Conservation (phyloP, 2,329 filamentous ascomycete genomes). For the Drechslerella dactyloides region DNA sequence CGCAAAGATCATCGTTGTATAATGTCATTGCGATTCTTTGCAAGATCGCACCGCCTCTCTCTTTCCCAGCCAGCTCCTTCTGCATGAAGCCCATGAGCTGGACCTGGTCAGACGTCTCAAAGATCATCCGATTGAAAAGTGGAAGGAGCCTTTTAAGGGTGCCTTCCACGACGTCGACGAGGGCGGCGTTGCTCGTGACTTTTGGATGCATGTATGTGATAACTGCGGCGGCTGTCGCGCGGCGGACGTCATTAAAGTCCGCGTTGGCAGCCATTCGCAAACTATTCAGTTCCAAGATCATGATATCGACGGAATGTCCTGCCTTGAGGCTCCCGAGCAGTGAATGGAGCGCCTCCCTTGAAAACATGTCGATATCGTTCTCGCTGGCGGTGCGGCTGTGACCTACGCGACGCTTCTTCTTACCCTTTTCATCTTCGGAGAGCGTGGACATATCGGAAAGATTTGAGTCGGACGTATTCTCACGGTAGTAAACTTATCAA, state of each 20-base stretch:
- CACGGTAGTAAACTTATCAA: constrained; percentile 9
- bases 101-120: constrained; percentile 74
- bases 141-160: constrained; percentile 68
- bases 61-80: constrained; percentile 72
- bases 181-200: constrained; percentile 67
- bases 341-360: constrained; percentile 52
- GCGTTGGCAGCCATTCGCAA: constrained; percentile 91
- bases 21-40: constrained; percentile 81
- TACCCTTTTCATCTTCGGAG: constrained; percentile 12
- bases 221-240: constrained; percentile 83
- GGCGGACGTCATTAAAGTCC: constrained; percentile 84
- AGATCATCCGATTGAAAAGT: constrained; percentile 67
- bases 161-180: constrained; percentile 64
- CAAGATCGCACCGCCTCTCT: constrained; percentile 71
- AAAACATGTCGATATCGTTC: constrained; percentile 29
- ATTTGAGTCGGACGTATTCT: constrained; percentile 3
- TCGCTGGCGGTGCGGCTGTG: constrained; percentile 22
- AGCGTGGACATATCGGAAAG: constrained; percentile 33
- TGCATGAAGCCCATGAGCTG: constrained; percentile 85
- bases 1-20: constrained; percentile 81
- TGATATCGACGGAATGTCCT: constrained; percentile 54
- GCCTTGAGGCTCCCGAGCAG: constrained; percentile 53
- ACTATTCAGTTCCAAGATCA: constrained; percentile 80
- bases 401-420: constrained; percentile 10
- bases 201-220: constrained; percentile 80